Base-by-base conservation (phyloP, 1,139 yeast genomes). In the Taphrina confusa region DNA sequence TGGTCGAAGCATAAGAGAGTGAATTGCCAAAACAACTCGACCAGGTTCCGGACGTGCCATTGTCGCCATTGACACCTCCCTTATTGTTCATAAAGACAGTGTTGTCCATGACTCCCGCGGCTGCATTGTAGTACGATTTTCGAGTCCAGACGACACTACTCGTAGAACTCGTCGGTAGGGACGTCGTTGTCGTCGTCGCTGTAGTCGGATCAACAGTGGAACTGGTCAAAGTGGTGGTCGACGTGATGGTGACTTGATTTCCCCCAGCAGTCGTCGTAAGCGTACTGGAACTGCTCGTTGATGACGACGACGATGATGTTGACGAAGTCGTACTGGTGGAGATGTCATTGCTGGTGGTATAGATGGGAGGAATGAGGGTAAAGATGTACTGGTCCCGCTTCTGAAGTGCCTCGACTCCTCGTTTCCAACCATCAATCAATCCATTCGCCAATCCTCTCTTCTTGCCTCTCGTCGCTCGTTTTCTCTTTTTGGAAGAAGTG, bases 1-100 rank as follows among this genome's bases (percentile, higher is more conserved):
- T 87, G 12, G 85, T 67, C 64, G 79, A 85, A 63, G 88, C 85
- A 74, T 78, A 91, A 0, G 96, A 86, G 65, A 92, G 80, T 31
- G 96, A 94, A 78, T 83, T 81, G 69, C 97, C 98, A 73, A 88
- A 86, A 75, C 89, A 82, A 40, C 83, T 70, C 51, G 92, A 87
- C 85, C 88, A 89, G 50, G 80, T 80, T 75, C 96, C 96, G 18
- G 95, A 86, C 14, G 37, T 27, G 20, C 47, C 47, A 20, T 42
- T 27, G 31, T 42, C 47, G 60, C 88, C 89, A n/a, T 82, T 75
- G 57, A 82, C 78, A 64, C 85, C 87, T 70, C 96, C 96, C 65
- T 81, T 81, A 69, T 82, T 81, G 78, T 91, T 91, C 77, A 91
- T 79, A 78, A 91, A 91, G 40, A 87, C 85, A 65, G 85, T 80